Evolutionary conservation across 2,329 filamentous ascomycete genomes (phyloP).

Genomic region (Pseudogymnoascus sp.): DNA sequence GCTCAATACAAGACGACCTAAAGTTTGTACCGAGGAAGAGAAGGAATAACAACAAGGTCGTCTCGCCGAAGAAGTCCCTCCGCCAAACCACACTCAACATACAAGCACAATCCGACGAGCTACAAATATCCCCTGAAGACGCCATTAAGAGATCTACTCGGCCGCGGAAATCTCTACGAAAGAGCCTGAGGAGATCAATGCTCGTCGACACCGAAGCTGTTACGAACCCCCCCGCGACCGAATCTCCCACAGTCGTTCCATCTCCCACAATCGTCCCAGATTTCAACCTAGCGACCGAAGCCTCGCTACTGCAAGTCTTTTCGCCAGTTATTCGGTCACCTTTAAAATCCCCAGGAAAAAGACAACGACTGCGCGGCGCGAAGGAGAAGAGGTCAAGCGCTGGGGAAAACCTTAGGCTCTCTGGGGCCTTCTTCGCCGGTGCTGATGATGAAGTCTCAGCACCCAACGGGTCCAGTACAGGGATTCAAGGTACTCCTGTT

Average conservation of each 20-base stretch:
- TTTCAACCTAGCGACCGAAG: neutral
- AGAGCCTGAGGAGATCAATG: slow-evolving; percentile 15
- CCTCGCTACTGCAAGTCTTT: neutral
- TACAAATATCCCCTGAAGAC: neutral
- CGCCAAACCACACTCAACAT: slow-evolving; percentile 14
- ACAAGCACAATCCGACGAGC: neutral
- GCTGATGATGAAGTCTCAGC: neutral
- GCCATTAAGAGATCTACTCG: slow-evolving; percentile 10
- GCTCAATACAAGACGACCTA: slow-evolving; percentile 10
- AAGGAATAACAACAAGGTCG: slow-evolving; percentile 26
- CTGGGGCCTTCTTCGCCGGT: neutral
- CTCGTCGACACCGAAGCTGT: slow-evolving; percentile 9
- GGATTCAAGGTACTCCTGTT: neutral
- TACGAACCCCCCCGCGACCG: neutral
- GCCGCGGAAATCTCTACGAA: slow-evolving; percentile 20
- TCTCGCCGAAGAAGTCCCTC: slow-evolving; percentile 26
- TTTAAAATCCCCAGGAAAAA: neutral
- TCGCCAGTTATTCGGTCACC: neutral
- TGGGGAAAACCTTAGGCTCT: neutral
- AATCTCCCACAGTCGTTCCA: neutral
- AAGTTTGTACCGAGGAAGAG: slow-evolving; percentile 25
- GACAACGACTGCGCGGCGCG: neutral
- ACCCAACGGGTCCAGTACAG: neutral
- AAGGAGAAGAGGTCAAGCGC: neutral
- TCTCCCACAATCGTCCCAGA: neutral